Base-by-base conservation (phyloP, 202 grass and related monocot species). In the Brachypodium distachyon region DNA sequence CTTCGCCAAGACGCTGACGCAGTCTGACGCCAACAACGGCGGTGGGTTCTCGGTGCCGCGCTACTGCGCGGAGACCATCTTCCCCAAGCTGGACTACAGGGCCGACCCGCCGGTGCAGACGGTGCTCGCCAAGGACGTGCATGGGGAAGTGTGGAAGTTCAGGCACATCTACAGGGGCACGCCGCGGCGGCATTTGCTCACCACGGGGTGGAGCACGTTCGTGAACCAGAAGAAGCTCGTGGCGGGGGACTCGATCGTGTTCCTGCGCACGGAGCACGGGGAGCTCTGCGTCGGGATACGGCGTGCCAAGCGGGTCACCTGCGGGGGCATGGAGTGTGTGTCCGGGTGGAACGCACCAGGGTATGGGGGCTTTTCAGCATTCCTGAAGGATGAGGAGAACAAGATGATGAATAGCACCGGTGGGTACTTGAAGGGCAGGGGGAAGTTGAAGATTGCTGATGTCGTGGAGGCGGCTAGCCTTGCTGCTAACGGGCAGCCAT, bases 11-110 rank as follows among this genome's bases (percentile, higher is more conserved):
- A 88, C 83, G 26, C 86, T 92, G 7, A 92, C 86, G 41, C 79
- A 82, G 68, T 88, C 82, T 43, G 90, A 92, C 51, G 90, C 86
- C 48, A 88, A 92, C 86, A 88, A 88, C 78, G 90, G 86, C 21
- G 90, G 82, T 9, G 90, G 86, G 7, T 92, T 92, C 80, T 92
- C 90, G 2, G 86, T 92, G 63, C 89, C 86, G n/a, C 86, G 82
- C 26, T 92, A 86, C 90, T 92, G 90, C 83, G 86, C 90, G 0
- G 82, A 88, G 50, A 80, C 85, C 62, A 83, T 88, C 57, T 88
- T 92, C 75, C 90, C 85, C 55, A 84, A 68, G 61, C 83, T 92
- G 1, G 79, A 92, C 86, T 86, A 85, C 75, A 31, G 62, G 12
- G 86, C 82, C 41, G 76, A 92, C 42, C 86, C 83, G 51, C 86